Evolutionary conservation across 2,329 filamentous ascomycete genomes (phyloP).

Genomic region (Nothophoma quercina): DNA sequence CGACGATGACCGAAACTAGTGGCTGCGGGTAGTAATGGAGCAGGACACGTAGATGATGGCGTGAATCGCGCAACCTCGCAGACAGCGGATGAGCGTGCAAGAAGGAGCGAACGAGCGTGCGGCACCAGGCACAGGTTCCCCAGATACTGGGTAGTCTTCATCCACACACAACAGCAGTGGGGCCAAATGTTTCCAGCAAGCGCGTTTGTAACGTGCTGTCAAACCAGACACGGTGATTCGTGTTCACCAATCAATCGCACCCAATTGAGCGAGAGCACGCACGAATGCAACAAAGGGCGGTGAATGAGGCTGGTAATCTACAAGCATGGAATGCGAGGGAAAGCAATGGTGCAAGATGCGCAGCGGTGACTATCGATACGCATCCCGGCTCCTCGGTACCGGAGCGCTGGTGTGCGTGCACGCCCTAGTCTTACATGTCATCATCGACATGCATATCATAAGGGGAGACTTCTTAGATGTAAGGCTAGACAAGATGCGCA

Average conservation of each 20-base stretch:
- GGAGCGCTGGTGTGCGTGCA: background rate
- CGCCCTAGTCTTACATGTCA: slow-evolving; percentile 12
- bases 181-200: slow-evolving; percentile 13
- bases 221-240: slow-evolving; percentile 6
- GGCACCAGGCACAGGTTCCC: slow-evolving; percentile 31
- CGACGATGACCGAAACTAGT: slow-evolving; percentile 28
- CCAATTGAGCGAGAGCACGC: background rate
- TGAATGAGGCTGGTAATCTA: slow-evolving; percentile 16
- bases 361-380: slow-evolving; percentile 9
- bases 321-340: slow-evolving; percentile 20
- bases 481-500: background rate
- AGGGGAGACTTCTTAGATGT: background rate
- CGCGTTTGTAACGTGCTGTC: slow-evolving; percentile 7
- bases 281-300: slow-evolving; percentile 25
- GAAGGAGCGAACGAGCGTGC: slow-evolving; percentile 21
- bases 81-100: slow-evolving; percentile 13
- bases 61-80: slow-evolving; percentile 24
- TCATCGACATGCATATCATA: slow-evolving; percentile 2
- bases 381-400: slow-evolving; percentile 13
- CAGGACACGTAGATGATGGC: slow-evolving; percentile 22
- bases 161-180: slow-evolving; percentile 30
- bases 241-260: slow-evolving; percentile 11
- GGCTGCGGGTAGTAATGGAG: slow-evolving; percentile 22
- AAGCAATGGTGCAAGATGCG: slow-evolving; percentile 9
- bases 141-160: slow-evolving; percentile 26